These are phyloP conservation scores for Penicillium flavigenum DNA, from an alignment of 495 filamentous ascomycete species.

Conservation along the genomic window DNA sequence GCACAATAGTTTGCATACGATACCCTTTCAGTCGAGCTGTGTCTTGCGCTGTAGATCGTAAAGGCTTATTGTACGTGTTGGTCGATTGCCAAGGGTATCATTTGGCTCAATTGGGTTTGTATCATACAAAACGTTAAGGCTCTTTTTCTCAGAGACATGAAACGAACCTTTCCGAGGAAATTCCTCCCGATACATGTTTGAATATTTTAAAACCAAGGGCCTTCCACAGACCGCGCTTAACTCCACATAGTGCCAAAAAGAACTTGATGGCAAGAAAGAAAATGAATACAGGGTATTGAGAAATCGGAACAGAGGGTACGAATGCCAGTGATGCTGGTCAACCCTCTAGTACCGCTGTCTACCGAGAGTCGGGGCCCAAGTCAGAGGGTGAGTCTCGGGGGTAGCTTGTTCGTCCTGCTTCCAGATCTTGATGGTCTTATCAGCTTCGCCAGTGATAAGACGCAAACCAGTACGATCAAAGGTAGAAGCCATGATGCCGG, in stretches of 20 bases:
- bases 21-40: slow-evolving; percentile 23
- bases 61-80: not conserved
- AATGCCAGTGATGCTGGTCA: slow-evolving; percentile 1
- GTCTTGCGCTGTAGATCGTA: not conserved
- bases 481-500: slow-evolving; percentile 86
- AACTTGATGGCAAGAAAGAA: slow-evolving; percentile 14
- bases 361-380: slow-evolving; percentile 86
- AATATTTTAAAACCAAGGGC: slow-evolving; percentile 4
- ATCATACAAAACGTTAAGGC: slow-evolving; percentile 3
- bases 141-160: slow-evolving; percentile 2
- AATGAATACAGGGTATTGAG: slow-evolving; percentile 26
- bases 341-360: slow-evolving; percentile 60
- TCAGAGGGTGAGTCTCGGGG: slow-evolving; percentile 83
- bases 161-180: slow-evolving; percentile 7
- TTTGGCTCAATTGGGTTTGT: slow-evolving; percentile 5
- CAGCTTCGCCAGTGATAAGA: slow-evolving; percentile 89
- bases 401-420: slow-evolving; percentile 87
- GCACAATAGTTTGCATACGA: slow-evolving; percentile 26
- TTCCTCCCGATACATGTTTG: slow-evolving; percentile 1
- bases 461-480: slow-evolving; percentile 88
- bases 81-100: not conserved
- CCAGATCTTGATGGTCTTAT: slow-evolving; percentile 99
- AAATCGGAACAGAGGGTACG: slow-evolving; percentile 15
- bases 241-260: slow-evolving; percentile 32
- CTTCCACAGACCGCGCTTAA: slow-evolving; percentile 29